These are phyloP conservation scores for Thalassiosira hispida DNA, from an alignment of 352 stramenopile species.

Conservation along the genomic window DNA sequence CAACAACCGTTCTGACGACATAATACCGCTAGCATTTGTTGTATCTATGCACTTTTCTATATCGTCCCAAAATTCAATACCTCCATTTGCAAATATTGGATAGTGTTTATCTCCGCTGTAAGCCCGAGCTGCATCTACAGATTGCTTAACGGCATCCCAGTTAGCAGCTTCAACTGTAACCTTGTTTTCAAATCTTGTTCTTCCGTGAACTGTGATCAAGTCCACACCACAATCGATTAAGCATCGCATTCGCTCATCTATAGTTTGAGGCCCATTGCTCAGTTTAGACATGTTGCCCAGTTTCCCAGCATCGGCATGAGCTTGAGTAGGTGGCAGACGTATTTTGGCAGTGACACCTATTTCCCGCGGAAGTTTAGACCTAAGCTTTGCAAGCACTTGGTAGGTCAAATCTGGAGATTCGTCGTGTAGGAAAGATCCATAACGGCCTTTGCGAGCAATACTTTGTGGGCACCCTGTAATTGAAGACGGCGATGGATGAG, in stretches of 20 bases:
- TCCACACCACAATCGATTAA: conserved; percentile 81
- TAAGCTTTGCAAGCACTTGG: conserved; percentile 82
- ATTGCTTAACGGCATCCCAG: conserved; percentile 89
- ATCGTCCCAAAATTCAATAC: conserved; percentile 91
- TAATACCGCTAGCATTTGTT: conserved; percentile 90
- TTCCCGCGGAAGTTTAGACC: conserved; percentile 37
- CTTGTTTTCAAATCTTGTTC: conserved; percentile 97
- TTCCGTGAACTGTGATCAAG: conserved; percentile 93
- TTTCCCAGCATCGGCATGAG: conserved; percentile 39
- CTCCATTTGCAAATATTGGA: conserved; percentile 94
- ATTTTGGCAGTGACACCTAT: conserved; percentile 81
- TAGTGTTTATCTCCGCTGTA: conserved; percentile 83
- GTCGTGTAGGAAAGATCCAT: conserved; percentile 94
- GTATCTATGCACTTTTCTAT: conserved; percentile 87
- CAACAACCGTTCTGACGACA: conserved; percentile 92
- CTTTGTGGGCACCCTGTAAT: conserved; percentile 92
- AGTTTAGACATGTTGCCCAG: conserved; percentile 32
- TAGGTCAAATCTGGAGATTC: conserved; percentile 86
- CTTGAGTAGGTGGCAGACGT: conserved; percentile 62
- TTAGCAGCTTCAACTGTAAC: conserved; percentile 87
- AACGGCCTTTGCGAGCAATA: conserved; percentile 91
- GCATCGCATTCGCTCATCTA: conserved; percentile 58
- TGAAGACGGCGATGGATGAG: conserved; percentile 43
- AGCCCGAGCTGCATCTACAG: conserved; percentile 85
- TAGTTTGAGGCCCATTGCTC: conserved; percentile 25